Evolutionary conservation across 2,329 filamentous ascomycete species (phyloP).

Genomic region (Ceratocystis smalleyi): DNA sequence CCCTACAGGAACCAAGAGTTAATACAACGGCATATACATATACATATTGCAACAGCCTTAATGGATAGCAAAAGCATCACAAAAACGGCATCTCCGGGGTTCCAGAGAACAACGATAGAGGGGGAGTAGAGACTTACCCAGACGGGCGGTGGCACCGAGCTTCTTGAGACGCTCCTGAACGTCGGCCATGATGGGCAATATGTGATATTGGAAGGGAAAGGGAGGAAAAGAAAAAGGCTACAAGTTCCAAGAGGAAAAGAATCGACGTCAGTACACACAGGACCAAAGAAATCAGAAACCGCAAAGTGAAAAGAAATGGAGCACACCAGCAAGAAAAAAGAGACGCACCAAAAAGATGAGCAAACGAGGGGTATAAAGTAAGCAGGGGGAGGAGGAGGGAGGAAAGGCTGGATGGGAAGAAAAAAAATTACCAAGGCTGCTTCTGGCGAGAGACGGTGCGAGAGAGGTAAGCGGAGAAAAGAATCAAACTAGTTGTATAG

Average conservation of each 20-base stretch:
- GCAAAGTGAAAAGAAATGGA: conserved; percentile 17
- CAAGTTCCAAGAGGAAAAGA: conserved; percentile 18
- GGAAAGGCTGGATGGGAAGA: background rate
- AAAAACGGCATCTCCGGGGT: background rate
- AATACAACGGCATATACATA: conserved; percentile 17
- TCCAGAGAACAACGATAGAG: background rate
- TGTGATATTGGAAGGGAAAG: conserved; percentile 19
- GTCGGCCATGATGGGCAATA: conserved; percentile 34
- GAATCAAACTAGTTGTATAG: conserved; percentile 5
- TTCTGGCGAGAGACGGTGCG: conserved; percentile 8
- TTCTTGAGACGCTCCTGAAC: conserved; percentile 46
- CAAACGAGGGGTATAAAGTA: conserved; percentile 7
- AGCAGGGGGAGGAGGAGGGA: background rate
- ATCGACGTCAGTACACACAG: conserved; percentile 21
- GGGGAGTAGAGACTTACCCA: conserved; percentile 42
- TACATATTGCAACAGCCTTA: background rate
- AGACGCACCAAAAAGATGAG: conserved; percentile 9
- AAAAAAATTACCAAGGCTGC: conserved; percentile 12
- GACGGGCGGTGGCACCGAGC: conserved; percentile 40
- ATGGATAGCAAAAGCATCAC: background rate
- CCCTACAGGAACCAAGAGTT: conserved; percentile 17
- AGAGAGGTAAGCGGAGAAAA: conserved; percentile 10
- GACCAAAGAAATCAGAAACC: conserved; percentile 20
- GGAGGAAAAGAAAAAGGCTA: conserved; percentile 16
- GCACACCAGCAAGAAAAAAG: conserved; percentile 12